Evolutionary conservation across 169 alveolate genomes (phyloP).

Genomic region (Plasmodium reichenowi): DNA sequence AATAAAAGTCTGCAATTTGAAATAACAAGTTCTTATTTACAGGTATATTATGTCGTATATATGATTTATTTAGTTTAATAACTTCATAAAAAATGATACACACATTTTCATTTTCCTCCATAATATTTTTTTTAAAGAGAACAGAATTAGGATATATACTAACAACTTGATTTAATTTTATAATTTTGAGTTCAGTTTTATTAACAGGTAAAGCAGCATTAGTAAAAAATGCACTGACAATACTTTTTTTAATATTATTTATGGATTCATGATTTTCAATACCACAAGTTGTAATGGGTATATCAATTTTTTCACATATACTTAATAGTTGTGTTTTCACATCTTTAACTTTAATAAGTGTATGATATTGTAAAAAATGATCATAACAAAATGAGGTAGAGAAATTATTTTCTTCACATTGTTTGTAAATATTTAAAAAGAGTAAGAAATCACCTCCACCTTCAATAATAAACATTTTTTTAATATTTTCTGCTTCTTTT

Average conservation of each 20-base stretch:
- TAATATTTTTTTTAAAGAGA: constrained; percentile 64
- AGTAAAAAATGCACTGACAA: constrained; percentile 71
- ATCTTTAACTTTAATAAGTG: constrained; percentile 98
- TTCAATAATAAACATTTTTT: constrained; percentile 94
- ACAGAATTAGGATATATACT: constrained; percentile 74
- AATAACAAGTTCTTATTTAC: constrained; percentile 47
- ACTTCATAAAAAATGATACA: constrained; percentile 76
- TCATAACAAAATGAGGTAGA: constrained; percentile 97
- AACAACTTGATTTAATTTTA: constrained; percentile 68
- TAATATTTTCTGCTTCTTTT: constrained; percentile 98
- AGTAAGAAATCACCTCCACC: constrained; percentile 99
- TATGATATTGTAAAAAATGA: constrained; percentile 95
- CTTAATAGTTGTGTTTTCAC: constrained; percentile 94
- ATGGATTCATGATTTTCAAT: constrained; percentile 58
- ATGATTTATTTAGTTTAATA: constrained; percentile 68
- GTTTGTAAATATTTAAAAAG: constrained; percentile 95
- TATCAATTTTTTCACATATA: constrained; percentile 86
- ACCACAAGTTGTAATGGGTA: constrained; percentile 80
- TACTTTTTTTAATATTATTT: constrained; percentile 62
- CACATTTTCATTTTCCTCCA: constrained; percentile 59
- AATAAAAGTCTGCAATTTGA: constrained; percentile 66
- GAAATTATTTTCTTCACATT: constrained; percentile 98
- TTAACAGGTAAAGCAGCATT: constrained; percentile 68
- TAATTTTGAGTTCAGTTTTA: constrained; percentile 62
- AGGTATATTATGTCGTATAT: constrained; percentile 63